These are phyloP conservation scores for Cubamyces sp. DNA, from an alignment of 768 basidiomycete genomes.

Conservation along the genomic window DNA sequence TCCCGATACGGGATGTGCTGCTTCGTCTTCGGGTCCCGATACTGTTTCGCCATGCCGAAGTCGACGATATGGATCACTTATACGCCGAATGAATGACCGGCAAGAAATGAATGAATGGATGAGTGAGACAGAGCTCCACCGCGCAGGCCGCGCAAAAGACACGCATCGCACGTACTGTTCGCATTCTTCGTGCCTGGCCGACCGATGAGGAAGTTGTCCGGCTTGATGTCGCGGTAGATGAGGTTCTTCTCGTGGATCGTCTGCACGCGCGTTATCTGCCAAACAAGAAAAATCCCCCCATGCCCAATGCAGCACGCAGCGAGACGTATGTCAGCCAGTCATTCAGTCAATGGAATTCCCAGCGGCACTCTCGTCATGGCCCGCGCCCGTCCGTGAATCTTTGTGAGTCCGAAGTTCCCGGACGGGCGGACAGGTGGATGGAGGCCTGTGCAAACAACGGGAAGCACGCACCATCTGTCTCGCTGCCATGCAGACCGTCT, in stretches of 20 bases:
- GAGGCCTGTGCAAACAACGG: not conserved
- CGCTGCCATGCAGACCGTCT: slow-evolving; percentile 99
- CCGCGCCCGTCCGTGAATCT: no score
- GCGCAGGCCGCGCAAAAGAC: not conserved
- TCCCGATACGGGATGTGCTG: slow-evolving; percentile 99
- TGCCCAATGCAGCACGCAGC: no score
- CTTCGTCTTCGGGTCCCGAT: slow-evolving; percentile 98
- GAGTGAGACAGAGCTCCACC: not conserved
- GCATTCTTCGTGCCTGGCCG: slow-evolving; percentile 89
- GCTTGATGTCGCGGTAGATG: slow-evolving; percentile 99
- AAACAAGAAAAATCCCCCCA: no score
- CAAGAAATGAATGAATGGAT: no score
- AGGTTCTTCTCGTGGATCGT: slow-evolving; percentile 99
- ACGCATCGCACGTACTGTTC: slow-evolving; percentile 53
- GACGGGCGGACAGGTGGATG: not conserved
- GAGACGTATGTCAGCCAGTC: no score
- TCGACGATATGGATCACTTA: slow-evolving; percentile 92
- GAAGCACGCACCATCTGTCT: slow-evolving; percentile 81
- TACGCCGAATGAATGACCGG: not conserved
- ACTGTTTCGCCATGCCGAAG: slow-evolving; percentile 99
- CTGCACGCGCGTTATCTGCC: slow-evolving; percentile 90
- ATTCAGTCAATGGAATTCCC: no score
- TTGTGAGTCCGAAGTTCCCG: not conserved
- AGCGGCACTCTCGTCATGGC: no score
- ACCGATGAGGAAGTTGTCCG: slow-evolving; percentile 98